A percentile compares a stretch with the other conserved stretches of the same genome.
Conservation (phyloP, 2,329 filamentous ascomycete species). For the Penicillium sp. region DNA sequence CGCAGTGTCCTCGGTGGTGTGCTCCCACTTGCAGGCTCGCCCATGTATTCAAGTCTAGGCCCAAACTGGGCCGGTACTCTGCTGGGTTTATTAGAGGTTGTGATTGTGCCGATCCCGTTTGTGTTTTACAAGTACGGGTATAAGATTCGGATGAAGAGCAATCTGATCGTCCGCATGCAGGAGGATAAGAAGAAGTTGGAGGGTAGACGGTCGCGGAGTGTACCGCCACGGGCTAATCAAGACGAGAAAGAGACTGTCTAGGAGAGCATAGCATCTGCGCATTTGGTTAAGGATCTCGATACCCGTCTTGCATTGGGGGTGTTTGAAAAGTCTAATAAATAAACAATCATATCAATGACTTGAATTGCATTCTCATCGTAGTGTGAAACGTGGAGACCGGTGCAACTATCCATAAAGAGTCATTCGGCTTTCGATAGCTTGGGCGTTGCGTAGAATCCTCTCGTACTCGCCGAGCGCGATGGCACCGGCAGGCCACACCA, state of each 20-base stretch:
- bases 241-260: constrained; percentile 17
- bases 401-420: constrained; percentile 7
- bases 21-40: constrained; percentile 66
- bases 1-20: constrained; percentile 69
- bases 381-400: too few species aligned
- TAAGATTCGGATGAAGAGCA: constrained; percentile 52
- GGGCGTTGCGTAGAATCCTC: constrained; percentile 45
- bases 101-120: constrained; percentile 71
- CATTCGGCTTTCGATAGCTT: constrained; percentile 31
- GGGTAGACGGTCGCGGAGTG: constrained; percentile 32
- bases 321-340: constrained; percentile 14
- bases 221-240: constrained; percentile 9
- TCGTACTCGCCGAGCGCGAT: constrained; percentile 69
- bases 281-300: constrained; percentile 5
- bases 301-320: constrained; percentile 13
- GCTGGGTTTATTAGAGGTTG: constrained; percentile 65
- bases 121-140: constrained; percentile 63
- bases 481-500: constrained; percentile 71
- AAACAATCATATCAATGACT: background rate
- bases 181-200: constrained; percentile 47
- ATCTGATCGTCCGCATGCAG: constrained; percentile 54
- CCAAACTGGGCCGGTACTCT: constrained; percentile 75
- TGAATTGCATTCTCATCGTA: too few species aligned
- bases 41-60: constrained; percentile 63
- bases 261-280: background rate